Evolutionary conservation across 192 early-diverging fungal genomes (phyloP).

Genomic region (Backusella macrospora): DNA sequence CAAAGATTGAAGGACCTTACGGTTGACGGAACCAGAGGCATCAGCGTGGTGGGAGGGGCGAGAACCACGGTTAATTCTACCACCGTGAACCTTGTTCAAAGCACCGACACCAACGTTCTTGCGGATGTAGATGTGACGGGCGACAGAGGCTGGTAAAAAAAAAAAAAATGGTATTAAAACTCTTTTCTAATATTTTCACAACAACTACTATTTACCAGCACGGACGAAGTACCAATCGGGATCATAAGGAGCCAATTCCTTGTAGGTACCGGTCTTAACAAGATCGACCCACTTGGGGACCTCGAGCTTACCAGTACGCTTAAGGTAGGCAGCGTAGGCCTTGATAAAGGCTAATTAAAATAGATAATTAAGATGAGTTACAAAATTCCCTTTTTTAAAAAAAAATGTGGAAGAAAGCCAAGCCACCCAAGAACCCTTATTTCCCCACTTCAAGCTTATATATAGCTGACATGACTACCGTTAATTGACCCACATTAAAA

Average conservation of each 20-base stretch:
- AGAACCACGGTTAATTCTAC: constrained; percentile 87
- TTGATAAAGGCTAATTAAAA: constrained; percentile 83
- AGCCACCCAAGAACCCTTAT: background rate
- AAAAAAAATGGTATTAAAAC: background rate
- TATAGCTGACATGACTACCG: background rate
- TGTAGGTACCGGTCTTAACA: constrained; percentile 97
- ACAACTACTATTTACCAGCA: constrained; percentile 62
- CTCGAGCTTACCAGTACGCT: constrained; percentile 97
- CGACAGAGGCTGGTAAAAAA: constrained; percentile 74
- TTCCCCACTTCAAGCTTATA: background rate
- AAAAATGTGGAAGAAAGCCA: constrained; percentile 1
- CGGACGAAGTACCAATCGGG: constrained; percentile 99
- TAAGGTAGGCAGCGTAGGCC: constrained; percentile 99
- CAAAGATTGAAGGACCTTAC: constrained; percentile 97
- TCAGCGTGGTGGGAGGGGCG: constrained; percentile 90
- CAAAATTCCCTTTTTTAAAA: background rate
- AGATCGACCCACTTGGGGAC: constrained; percentile 99
- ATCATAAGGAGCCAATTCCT: constrained; percentile 98
- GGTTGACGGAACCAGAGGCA: constrained; percentile 87
- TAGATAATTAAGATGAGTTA: background rate
- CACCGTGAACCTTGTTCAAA: constrained; percentile 93
- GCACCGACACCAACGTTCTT: constrained; percentile 93
- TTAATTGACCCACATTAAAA: background rate
- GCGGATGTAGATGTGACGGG: constrained; percentile 98
- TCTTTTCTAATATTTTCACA: background rate